Conservation (phyloP, 129 eudicot genomes). For the Kitagawia praeruptora region DNA sequence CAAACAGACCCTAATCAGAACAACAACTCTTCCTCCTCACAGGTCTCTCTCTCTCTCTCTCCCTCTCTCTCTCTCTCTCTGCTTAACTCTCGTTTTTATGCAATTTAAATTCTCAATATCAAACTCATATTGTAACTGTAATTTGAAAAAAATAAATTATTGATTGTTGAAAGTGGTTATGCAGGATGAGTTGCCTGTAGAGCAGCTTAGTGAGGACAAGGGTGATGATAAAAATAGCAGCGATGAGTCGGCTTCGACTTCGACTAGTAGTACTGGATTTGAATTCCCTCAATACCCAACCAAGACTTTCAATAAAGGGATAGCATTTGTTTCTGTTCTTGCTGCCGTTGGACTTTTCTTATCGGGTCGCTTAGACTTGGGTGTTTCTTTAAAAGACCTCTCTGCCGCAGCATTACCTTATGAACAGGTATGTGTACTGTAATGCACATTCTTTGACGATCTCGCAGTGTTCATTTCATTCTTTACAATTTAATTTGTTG, state of each 20-base stretch:
- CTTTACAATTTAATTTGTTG: neutral
- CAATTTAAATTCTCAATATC: neutral
- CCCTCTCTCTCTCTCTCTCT: no score
- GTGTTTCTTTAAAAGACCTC: conserved; percentile 84
- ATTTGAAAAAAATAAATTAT: neutral
- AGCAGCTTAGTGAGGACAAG: neutral
- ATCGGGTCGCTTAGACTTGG: conserved; percentile 70
- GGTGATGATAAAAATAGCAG: neutral
- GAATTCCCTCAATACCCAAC: conserved; percentile 5
- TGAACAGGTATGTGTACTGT: conserved; percentile 60
- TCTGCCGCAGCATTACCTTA: conserved; percentile 77
- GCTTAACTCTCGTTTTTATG: neutral
- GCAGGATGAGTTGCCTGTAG: neutral
- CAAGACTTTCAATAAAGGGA: conserved; percentile 45
- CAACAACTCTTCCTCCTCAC: neutral
- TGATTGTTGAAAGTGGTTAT: no score
- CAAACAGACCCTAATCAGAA: neutral
- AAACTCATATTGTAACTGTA: neutral
- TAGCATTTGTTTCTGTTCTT: conserved; percentile 60
- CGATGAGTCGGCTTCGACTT: neutral
- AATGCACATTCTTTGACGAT: neutral
- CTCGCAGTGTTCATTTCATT: neutral
- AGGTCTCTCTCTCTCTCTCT: neutral
- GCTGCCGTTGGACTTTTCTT: conserved; percentile 81
- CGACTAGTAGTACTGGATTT: neutral